phyloP scores from a whole-genome alignment of 2,329 filamentous ascomycete genomes.

The Gaeumannomyces tritici region DNA sequence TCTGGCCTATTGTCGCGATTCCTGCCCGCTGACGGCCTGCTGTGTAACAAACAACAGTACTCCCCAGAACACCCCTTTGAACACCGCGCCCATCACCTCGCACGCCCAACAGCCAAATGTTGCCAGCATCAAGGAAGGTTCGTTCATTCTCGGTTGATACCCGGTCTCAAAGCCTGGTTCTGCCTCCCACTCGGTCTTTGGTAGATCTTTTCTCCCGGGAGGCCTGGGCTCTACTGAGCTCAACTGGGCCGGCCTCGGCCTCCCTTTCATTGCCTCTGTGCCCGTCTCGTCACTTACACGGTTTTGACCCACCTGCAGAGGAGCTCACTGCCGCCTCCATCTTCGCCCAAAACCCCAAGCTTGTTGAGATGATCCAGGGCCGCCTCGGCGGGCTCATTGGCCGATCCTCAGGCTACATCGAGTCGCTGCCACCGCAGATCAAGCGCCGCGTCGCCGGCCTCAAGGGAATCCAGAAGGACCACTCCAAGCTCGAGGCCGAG shows the following conservation, averaged over 20 bases:
- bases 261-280: not conserved
- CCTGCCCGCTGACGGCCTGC: not conserved
- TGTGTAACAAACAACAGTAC: slow-evolving; percentile 34
- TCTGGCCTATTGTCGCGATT: slow-evolving; percentile 1
- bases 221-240: not conserved
- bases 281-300: slow-evolving; percentile 12
- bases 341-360: slow-evolving; percentile 89
- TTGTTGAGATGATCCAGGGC: slow-evolving; percentile 96
- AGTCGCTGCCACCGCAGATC: slow-evolving; percentile 82
- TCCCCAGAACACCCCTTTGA: slow-evolving; percentile 94
- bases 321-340: slow-evolving; percentile 82
- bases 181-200: not conserved
- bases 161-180: not conserved
- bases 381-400: slow-evolving; percentile 90
- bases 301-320: slow-evolving; percentile 47
- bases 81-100: slow-evolving; percentile 93
- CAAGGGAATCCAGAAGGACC: slow-evolving; percentile 97
- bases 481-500: slow-evolving; percentile 94
- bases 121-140: slow-evolving; percentile 95
- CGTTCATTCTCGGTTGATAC: slow-evolving; percentile 19
- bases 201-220: not conserved
- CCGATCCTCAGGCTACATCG: slow-evolving; percentile 93
- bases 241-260: not conserved
- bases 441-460: slow-evolving; percentile 89
- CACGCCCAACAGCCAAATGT: slow-evolving; percentile 93